phyloP scores from a whole-genome alignment of 2,329 filamentous ascomycete genomes.

The Aspergillus fischeri region DNA sequence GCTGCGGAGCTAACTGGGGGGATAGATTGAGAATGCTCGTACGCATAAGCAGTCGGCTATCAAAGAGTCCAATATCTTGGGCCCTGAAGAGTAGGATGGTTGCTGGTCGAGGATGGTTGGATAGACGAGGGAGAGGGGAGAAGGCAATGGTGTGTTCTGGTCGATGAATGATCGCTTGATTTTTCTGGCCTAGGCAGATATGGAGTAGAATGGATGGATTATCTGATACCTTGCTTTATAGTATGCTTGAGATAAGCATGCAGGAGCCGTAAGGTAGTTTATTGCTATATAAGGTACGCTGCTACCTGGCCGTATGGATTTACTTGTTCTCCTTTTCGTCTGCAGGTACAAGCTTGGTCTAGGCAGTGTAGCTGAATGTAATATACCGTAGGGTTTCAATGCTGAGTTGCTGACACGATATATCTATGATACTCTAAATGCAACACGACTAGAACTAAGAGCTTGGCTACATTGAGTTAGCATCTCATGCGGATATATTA shows the following conservation, averaged over 20 bases:
- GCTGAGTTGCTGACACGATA: neutral
- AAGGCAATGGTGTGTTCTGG: neutral
- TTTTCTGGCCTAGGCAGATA: neutral
- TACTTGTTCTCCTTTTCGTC: neutral
- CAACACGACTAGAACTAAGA: neutral
- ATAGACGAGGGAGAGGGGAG: neutral
- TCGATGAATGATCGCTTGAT: neutral
- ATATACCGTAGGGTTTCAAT: too few relatives aligned
- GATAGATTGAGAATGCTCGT: constrained; percentile 24
- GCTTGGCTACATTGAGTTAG: neutral
- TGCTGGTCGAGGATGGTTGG: neutral
- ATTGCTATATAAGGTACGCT: too few relatives aligned
- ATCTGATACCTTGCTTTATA: neutral
- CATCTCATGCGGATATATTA: neutral
- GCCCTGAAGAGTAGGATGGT: constrained; percentile 18
- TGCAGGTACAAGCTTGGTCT: neutral
- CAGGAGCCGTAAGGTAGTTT: neutral
- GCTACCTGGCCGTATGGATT: neutral
- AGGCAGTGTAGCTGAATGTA: neutral
- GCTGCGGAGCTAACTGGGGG: constrained; percentile 1
- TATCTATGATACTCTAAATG: neutral
- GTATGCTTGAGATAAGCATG: neutral
- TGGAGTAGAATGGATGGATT: neutral
- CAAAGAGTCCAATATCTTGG: constrained; percentile 29
- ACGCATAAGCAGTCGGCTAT: constrained; percentile 26